A percentile compares a stretch with the other conserved stretches of the same genome.
These are phyloP conservation scores for Apophysomyces trapeziformis DNA, from an alignment of 371 early-diverging fungal genomes.

Conservation along the genomic window DNA sequence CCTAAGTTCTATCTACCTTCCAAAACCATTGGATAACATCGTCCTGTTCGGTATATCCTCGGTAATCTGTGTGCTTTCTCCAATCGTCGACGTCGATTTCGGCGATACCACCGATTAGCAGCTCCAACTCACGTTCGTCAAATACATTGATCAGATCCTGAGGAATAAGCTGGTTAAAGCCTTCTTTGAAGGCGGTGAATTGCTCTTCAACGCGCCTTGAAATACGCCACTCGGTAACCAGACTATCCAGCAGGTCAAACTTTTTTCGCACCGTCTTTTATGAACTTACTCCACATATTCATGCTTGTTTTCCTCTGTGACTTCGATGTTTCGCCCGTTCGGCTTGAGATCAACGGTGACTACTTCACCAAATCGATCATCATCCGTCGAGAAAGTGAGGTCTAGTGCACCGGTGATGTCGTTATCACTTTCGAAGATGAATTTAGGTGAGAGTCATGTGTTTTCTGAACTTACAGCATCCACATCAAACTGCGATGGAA, in stretches of 20 bases:
- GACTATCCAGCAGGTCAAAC: slow-evolving; percentile 36
- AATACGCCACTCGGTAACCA: slow-evolving; percentile 86
- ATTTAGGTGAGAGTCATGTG: neutral
- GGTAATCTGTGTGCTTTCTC: slow-evolving; percentile 98
- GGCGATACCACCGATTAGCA: slow-evolving; percentile 97
- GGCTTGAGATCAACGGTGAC: slow-evolving; percentile 91
- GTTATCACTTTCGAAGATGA: slow-evolving; percentile 66
- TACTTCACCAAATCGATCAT: slow-evolving; percentile 92
- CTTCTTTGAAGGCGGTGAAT: slow-evolving; percentile 90
- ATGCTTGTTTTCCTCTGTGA: slow-evolving; percentile 96
- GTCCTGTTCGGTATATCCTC: slow-evolving; percentile 95
- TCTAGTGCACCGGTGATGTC: slow-evolving; percentile 89
- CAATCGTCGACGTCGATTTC: slow-evolving; percentile 99
- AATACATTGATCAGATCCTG: slow-evolving; percentile 93
- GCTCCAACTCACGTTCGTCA: slow-evolving; percentile 97
- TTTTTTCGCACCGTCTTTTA: neutral
- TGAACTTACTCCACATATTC: slow-evolving; percentile 87
- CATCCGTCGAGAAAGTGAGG: slow-evolving; percentile 90
- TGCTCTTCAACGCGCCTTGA: slow-evolving; percentile 91
- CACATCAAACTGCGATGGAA: slow-evolving; percentile 91
- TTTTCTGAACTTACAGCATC: slow-evolving; percentile 76
- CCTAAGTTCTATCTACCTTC: slow-evolving; percentile 61
- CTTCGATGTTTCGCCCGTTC: slow-evolving; percentile 89
- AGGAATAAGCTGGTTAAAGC: slow-evolving; percentile 96
- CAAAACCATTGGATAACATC: slow-evolving; percentile 98